Conservation (phyloP, 2,329 filamentous ascomycete species). For the Epichloe aotearoae region DNA sequence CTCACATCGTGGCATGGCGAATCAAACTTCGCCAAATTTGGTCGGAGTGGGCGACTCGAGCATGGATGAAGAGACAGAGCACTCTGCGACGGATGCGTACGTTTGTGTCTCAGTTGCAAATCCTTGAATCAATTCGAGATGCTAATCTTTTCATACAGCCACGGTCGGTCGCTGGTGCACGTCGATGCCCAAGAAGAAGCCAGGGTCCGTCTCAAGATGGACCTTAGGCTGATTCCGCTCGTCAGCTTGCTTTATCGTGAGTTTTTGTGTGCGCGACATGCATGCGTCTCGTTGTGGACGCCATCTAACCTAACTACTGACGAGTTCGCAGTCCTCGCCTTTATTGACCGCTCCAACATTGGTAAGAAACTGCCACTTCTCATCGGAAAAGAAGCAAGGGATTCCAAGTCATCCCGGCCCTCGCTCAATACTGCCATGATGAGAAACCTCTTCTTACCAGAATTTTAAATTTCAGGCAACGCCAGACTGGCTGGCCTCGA, state of each 20-base stretch:
- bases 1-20: too few relatives aligned
- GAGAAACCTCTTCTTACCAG: background rate
- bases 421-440: background rate
- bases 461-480: constrained; percentile 29
- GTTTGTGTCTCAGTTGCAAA: background rate
- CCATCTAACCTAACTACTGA: background rate
- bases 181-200: constrained; percentile 42
- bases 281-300: background rate
- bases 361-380: constrained; percentile 25
- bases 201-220: constrained; percentile 47
- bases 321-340: constrained; percentile 18
- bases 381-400: background rate
- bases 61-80: background rate
- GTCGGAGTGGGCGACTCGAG: background rate
- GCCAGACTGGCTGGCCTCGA: constrained; percentile 44
- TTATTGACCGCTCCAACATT: constrained; percentile 55
- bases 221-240: constrained; percentile 49
- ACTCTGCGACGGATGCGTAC: background rate
- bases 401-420: background rate
- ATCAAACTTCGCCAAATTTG: too few relatives aligned
- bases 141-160: too few relatives aligned
- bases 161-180: too few relatives aligned
- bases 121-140: too few relatives aligned
- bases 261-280: constrained; percentile 19
- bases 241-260: constrained; percentile 44